These are phyloP conservation scores for Fusarium staphyleae DNA, from an alignment of 2,329 filamentous ascomycete genomes.

Conservation along the genomic window DNA sequence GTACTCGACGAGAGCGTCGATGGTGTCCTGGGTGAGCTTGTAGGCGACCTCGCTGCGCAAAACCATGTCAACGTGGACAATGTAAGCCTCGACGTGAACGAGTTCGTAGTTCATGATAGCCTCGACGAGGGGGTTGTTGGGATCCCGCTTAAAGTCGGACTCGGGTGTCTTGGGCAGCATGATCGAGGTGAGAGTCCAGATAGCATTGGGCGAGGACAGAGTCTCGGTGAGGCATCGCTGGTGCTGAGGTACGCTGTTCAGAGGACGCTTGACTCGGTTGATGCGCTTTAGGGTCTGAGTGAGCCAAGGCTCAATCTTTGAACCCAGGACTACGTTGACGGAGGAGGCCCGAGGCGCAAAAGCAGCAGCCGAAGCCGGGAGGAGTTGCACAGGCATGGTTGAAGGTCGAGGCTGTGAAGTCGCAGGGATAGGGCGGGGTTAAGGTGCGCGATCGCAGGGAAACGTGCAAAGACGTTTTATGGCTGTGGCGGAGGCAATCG, in stretches of 20 bases:
- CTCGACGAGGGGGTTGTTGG: constrained; percentile 66
- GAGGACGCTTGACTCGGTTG: constrained; percentile 93
- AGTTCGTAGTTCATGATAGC: constrained; percentile 92
- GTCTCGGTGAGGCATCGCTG: constrained; percentile 95
- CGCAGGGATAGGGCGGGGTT: constrained; percentile 22
- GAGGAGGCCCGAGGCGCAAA: constrained; percentile 90
- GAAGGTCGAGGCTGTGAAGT: constrained; percentile 22
- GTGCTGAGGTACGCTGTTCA: constrained; percentile 97
- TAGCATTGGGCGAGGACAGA: constrained; percentile 85
- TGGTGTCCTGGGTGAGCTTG: constrained; percentile 95
- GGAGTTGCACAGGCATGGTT: constrained; percentile 86
- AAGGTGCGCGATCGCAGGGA: constrained; percentile 4
- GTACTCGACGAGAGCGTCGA: constrained; percentile 91
- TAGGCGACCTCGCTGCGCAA: constrained; percentile 96
- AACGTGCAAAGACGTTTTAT: constrained; percentile 12
- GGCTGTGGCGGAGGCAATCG: constrained; percentile 10
- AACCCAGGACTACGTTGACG: constrained; percentile 91
- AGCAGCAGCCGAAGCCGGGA: constrained; percentile 93
- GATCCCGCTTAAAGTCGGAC: constrained; percentile 80
- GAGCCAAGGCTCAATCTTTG: constrained; percentile 94
- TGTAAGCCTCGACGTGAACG: constrained; percentile 93
- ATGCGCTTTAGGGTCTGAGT: constrained; percentile 96
- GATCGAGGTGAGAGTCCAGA: constrained; percentile 92
- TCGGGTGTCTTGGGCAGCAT: constrained; percentile 93
- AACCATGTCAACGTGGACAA: constrained; percentile 99